phyloP scores from a whole-genome alignment of 306 rosid species.

The Calophaca sinica region DNA sequence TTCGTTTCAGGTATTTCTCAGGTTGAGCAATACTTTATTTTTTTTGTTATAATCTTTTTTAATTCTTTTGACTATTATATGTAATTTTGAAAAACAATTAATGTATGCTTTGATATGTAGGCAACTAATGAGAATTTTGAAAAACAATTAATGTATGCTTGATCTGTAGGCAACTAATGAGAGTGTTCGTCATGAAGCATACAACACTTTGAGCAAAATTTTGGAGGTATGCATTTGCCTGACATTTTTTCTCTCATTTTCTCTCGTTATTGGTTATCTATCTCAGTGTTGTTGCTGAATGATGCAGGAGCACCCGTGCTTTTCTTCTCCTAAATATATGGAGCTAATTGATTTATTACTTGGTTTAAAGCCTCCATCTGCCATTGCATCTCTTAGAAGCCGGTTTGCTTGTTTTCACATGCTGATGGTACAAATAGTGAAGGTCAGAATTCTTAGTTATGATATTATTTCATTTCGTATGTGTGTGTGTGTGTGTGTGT shows the following conservation, averaged over 20 bases:
- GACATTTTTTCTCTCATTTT: constrained; percentile 17
- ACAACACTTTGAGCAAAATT: constrained; percentile 74
- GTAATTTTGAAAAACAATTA: constrained; percentile 22
- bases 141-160: constrained; percentile 11
- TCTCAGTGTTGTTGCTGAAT: constrained; percentile 45
- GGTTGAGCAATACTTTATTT: constrained; percentile 33
- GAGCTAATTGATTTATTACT: constrained; percentile 74
- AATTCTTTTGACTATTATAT: constrained; percentile 30
- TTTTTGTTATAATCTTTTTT: neutral
- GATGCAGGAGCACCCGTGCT: constrained; percentile 74
- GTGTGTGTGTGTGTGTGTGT: neutral
- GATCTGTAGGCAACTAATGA: constrained; percentile 62
- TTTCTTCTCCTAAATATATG: constrained; percentile 61
- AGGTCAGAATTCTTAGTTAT: constrained; percentile 61
- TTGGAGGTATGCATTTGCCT: constrained; percentile 63
- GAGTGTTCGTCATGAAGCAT: constrained; percentile 64
- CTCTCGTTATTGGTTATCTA: neutral
- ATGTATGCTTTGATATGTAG: constrained; percentile 54
- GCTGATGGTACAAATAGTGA: constrained; percentile 69
- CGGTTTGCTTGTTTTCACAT: constrained; percentile 73
- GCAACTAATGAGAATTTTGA: constrained; percentile 56
- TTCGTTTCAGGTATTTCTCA: constrained; percentile 71
- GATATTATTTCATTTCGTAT: constrained; percentile 16
- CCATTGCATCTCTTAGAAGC: constrained; percentile 62
- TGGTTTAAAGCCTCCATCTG: constrained; percentile 65